Percentiles rank a stretch among this genome's conserved stretches.
These are phyloP conservation scores for Xylariaceae sp. DNA, from an alignment of 2,329 filamentous ascomycete genomes.

Conservation along the genomic window DNA sequence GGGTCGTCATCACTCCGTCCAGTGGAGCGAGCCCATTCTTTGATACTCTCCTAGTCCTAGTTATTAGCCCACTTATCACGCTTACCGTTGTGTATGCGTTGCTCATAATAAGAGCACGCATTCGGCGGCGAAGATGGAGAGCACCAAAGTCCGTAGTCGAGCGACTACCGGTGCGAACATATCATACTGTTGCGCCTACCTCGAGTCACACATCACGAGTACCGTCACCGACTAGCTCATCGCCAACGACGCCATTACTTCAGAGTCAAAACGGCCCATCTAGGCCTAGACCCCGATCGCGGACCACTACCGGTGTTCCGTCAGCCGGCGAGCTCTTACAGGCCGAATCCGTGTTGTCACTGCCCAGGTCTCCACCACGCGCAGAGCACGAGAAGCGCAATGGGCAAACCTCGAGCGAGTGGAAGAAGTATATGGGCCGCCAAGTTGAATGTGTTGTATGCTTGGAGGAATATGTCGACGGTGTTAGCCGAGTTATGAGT, in stretches of 20 bases:
- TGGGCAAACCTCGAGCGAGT: constrained; percentile 48
- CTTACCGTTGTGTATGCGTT: constrained; percentile 91
- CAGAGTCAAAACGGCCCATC: constrained; percentile 53
- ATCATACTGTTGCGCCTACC: constrained; percentile 76
- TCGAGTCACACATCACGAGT: constrained; percentile 61
- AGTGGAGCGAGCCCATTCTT: constrained; percentile 91
- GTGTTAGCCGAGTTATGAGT: constrained; percentile 94
- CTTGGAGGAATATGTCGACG: constrained; percentile 93
- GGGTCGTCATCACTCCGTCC: constrained; percentile 94
- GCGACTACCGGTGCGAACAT: constrained; percentile 90
- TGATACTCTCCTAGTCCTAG: constrained; percentile 93
- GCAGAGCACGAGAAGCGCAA: constrained; percentile 53
- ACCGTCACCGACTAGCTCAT: constrained; percentile 66
- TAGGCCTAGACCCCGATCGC: constrained; percentile 63
- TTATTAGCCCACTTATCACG: constrained; percentile 90
- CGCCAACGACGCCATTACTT: constrained; percentile 79
- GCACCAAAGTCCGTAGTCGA: constrained; percentile 98
- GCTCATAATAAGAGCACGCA: constrained; percentile 82
- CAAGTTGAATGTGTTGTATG: constrained; percentile 94
- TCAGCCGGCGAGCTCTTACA: constrained; percentile 52
- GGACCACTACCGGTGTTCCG: constrained; percentile 64
- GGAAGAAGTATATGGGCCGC: constrained; percentile 68
- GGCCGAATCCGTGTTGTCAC: constrained; percentile 46
- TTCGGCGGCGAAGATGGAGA: constrained; percentile 87
- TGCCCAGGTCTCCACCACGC: constrained; percentile 40